Evolutionary conservation across 2,329 filamentous ascomycete species (phyloP).

Genomic region (Hymenotorrendiella dingleyae): DNA sequence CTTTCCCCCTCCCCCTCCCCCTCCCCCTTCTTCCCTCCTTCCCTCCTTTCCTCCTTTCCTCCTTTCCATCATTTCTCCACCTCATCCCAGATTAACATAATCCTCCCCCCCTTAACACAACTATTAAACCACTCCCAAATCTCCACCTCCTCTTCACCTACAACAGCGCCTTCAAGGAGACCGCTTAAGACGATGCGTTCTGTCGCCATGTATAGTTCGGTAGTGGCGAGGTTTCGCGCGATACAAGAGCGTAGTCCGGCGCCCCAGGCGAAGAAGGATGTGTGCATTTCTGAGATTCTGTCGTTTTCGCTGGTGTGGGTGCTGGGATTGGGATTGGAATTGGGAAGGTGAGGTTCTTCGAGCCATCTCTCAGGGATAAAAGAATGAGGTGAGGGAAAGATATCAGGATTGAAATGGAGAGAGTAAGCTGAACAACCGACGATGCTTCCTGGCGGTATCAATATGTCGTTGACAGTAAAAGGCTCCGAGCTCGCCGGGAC

Average conservation of each 20-base stretch:
- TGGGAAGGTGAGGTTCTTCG: too few relatives aligned
- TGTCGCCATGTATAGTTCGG: conserved; percentile 38
- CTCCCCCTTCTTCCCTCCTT: neutral
- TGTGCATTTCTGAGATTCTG: conserved; percentile 34
- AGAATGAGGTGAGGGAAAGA: conserved; percentile 37
- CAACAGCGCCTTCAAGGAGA: conserved; percentile 40
- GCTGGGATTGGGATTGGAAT: too few relatives aligned
- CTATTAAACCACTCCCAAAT: conserved; percentile 53
- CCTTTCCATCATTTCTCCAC: too few relatives aligned
- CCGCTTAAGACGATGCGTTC: conserved; percentile 37
- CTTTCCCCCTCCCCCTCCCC: neutral
- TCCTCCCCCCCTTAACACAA: conserved; percentile 42
- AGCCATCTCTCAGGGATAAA: conserved; percentile 47
- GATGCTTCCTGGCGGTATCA: conserved; percentile 38
- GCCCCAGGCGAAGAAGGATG: conserved; percentile 43
- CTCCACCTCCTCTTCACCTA: conserved; percentile 37
- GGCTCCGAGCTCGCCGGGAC: conserved; percentile 35
- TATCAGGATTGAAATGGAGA: conserved; percentile 39
- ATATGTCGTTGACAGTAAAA: conserved; percentile 23
- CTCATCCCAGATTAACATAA: conserved; percentile 34
- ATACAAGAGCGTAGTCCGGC: conserved; percentile 43
- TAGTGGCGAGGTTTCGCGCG: conserved; percentile 41
- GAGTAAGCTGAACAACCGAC: conserved; percentile 41
- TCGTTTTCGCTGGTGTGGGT: too few relatives aligned
- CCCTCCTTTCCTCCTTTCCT: too few relatives aligned